A percentile compares a stretch with the other conserved stretches of the same genome.
Conservation (phyloP, 2,329 filamentous ascomycete genomes). For the Emmonsia crescens region DNA sequence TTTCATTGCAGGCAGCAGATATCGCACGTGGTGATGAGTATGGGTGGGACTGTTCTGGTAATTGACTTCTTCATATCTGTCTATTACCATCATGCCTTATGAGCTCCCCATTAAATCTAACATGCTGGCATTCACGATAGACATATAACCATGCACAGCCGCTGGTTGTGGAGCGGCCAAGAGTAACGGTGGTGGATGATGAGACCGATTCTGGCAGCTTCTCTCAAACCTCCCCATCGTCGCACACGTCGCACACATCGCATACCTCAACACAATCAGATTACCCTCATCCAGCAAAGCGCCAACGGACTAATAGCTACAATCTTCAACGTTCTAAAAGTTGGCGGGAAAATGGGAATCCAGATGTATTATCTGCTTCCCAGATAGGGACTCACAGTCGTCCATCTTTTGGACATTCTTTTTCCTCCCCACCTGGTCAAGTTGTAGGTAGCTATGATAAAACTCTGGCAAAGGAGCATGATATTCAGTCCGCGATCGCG, state of each 20-base stretch:
- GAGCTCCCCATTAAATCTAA: not conserved
- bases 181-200: not conserved
- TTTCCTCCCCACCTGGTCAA: not conserved
- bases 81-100: not conserved
- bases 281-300: not conserved
- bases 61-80: not conserved
- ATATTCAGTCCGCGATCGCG: not conserved
- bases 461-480: not conserved
- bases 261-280: not conserved
- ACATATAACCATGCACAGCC: not conserved
- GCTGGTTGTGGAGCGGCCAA: not conserved
- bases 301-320: not conserved
- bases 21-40: not conserved
- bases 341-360: not conserved
- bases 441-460: not conserved
- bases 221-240: not conserved
- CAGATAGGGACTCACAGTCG: not conserved
- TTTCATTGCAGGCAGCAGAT: not conserved
- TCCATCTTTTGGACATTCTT: not conserved
- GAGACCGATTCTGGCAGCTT: not conserved
- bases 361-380: not conserved
- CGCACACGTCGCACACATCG: not conserved
- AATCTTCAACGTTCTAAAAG: not conserved
- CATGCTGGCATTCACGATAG: not conserved
- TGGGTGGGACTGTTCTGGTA: slow-evolving; percentile 1